Percentiles rank a stretch among this genome's conserved stretches.
Conservation (phyloP, 352 stramenopile genomes). For the Globisporangium megalacanthum region DNA sequence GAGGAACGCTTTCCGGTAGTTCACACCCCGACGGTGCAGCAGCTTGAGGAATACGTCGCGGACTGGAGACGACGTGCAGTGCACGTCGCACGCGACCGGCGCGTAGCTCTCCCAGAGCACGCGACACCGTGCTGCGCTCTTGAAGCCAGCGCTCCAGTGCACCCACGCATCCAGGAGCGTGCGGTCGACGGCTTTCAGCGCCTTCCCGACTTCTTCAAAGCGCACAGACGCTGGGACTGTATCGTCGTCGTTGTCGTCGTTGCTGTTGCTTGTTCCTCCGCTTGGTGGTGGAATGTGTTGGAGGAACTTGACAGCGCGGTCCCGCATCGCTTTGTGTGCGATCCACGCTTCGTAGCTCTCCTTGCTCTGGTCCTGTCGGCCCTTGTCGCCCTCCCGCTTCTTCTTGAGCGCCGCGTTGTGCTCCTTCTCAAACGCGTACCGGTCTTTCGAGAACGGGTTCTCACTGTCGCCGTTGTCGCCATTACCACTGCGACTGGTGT, state of each 20-base stretch:
- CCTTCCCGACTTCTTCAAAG: slow-evolving; percentile 81
- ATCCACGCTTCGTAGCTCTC: slow-evolving; percentile 74
- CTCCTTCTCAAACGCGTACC: slow-evolving; percentile 66
- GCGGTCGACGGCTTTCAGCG: slow-evolving; percentile 85
- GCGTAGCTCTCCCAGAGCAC: slow-evolving; percentile 86
- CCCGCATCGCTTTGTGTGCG: slow-evolving; percentile 68
- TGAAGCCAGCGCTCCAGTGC: slow-evolving; percentile 73
- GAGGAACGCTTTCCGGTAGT: slow-evolving; percentile 81
- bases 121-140: slow-evolving; percentile 39
- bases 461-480: slow-evolving; percentile 36
- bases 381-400: slow-evolving; percentile 31
- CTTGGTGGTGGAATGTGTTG: slow-evolving; percentile 53
- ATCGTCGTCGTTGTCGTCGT: slow-evolving; percentile 24
- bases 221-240: slow-evolving; percentile 28
- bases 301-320: slow-evolving; percentile 74
- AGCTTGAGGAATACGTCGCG: slow-evolving; percentile 90
- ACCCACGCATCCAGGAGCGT: slow-evolving; percentile 79
- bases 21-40: slow-evolving; percentile 78
- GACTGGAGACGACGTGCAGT: slow-evolving; percentile 81
- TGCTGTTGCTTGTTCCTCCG: slow-evolving; percentile 10
- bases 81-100: slow-evolving; percentile 83
- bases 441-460: slow-evolving; percentile 60
- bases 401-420: slow-evolving; percentile 57
- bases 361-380: slow-evolving; percentile 56
- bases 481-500: slow-evolving; percentile 13